These are phyloP conservation scores for Cercospora citrullina DNA, from an alignment of 2,329 filamentous ascomycete genomes.

Conservation along the genomic window DNA sequence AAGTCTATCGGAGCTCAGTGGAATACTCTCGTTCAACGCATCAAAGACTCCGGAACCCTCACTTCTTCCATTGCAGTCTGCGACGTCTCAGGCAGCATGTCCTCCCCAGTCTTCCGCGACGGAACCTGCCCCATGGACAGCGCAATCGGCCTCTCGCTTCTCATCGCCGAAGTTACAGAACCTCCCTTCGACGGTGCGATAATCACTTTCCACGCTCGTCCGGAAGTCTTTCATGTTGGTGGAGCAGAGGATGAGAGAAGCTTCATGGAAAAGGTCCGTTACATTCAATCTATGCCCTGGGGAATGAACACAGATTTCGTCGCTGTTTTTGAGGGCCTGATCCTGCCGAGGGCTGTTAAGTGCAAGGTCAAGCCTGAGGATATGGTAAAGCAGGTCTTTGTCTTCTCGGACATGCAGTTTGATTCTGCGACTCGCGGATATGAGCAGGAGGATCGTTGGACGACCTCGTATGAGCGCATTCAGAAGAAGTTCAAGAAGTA, in stretches of 20 bases:
- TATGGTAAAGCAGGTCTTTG: constrained; percentile 62
- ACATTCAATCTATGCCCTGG: constrained; percentile 42
- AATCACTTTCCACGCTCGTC: constrained; percentile 54
- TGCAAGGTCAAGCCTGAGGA: constrained; percentile 56
- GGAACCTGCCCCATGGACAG: constrained; percentile 54
- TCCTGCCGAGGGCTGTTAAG: constrained; percentile 56
- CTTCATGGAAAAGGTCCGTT: constrained; percentile 47
- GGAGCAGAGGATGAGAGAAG: constrained; percentile 36
- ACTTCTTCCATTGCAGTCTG: constrained; percentile 58
- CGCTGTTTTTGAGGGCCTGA: constrained; percentile 55
- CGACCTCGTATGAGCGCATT: constrained; percentile 54
- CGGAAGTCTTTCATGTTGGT: constrained; percentile 47
- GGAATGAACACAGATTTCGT: constrained; percentile 54
- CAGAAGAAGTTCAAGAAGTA: constrained; percentile 47
- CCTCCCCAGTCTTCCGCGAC: constrained; percentile 43
- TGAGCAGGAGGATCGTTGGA: constrained; percentile 38
- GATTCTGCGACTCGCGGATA: constrained; percentile 39
- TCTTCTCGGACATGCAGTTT: constrained; percentile 65
- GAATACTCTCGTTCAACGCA: constrained; percentile 58
- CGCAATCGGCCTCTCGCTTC: constrained; percentile 57
- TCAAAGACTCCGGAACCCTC: constrained; percentile 57
- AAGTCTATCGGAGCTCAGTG: constrained; percentile 55
- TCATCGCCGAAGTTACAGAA: constrained; percentile 55
- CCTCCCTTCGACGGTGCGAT: constrained; percentile 57
- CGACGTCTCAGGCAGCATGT: constrained; percentile 60